Evolutionary conservation across 495 filamentous ascomycete species (phyloP).

Genomic region (Hypoxylon lenormandii): DNA sequence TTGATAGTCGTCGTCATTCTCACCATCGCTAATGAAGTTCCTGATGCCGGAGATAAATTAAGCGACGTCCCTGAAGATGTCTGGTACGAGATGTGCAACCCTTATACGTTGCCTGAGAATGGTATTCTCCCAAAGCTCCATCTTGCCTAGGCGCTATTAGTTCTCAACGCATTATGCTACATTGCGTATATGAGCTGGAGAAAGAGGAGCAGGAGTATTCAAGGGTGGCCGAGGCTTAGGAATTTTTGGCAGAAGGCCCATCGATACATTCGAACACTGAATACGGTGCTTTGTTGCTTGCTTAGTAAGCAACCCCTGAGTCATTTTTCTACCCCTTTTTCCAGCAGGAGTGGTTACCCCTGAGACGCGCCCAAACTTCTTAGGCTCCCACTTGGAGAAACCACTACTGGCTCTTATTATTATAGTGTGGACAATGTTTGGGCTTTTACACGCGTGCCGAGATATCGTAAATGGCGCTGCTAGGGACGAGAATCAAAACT

Average conservation of each 20-base stretch:
- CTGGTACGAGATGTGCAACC: constrained; percentile 17
- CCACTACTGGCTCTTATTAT: too few species aligned
- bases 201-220: not conserved
- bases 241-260: not conserved
- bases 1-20: constrained; percentile 14
- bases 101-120: not conserved
- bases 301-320: constrained; percentile 3
- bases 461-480: constrained; percentile 1
- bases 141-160: constrained; percentile 11
- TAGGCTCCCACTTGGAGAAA: too few species aligned
- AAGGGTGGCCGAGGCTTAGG: constrained; percentile 5
- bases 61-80: constrained; percentile 5
- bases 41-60: not conserved
- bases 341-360: too few species aligned
- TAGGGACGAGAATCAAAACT: constrained; percentile 23
- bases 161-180: constrained; percentile 23
- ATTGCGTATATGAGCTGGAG: constrained; percentile 1
- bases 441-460: constrained; percentile 21
- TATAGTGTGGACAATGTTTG: constrained; percentile 29
- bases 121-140: constrained; percentile 5
- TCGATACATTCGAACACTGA: constrained; percentile 2
- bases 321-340: too few species aligned
- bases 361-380: too few species aligned
- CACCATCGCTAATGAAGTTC: constrained; percentile 13
- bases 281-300: constrained; percentile 2